Conservation (phyloP, 805 yeast species). For the Wilhelminamyces savonicus region DNA sequence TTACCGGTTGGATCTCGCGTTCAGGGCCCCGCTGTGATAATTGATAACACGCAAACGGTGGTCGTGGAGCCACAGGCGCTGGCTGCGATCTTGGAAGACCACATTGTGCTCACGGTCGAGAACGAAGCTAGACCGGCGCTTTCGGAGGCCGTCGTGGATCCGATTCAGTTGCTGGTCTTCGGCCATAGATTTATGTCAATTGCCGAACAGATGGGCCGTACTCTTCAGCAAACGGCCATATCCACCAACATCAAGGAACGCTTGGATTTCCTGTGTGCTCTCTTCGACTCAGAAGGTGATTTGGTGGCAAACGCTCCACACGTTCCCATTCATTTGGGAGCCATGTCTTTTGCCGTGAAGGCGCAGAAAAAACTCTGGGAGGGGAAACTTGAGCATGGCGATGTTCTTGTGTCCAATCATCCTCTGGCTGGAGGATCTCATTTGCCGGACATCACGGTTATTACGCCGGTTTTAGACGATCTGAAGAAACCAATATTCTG, state of each 20-base stretch:
- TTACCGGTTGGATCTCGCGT: slow-evolving; percentile 16
- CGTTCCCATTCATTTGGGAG: slow-evolving; percentile 41
- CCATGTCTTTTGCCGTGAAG: slow-evolving; percentile 42
- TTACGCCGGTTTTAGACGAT: slow-evolving; percentile 73
- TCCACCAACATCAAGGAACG: slow-evolving; percentile 41
- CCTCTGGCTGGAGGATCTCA: slow-evolving; percentile 40
- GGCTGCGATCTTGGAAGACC: background rate
- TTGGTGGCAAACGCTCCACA: slow-evolving; percentile 43
- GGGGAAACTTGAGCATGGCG: slow-evolving; percentile 34
- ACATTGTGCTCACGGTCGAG: slow-evolving; percentile 6
- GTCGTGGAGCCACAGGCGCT: slow-evolving; percentile 8
- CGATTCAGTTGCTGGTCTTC: slow-evolving; percentile 34
- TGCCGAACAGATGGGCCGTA: slow-evolving; percentile 37
- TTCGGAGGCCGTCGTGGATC: slow-evolving; percentile 23
- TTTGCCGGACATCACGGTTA: slow-evolving; percentile 66
- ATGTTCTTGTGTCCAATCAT: slow-evolving; percentile 38
- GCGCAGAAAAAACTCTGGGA: slow-evolving; percentile 35
- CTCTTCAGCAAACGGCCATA: slow-evolving; percentile 39
- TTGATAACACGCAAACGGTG: slow-evolving; percentile 25
- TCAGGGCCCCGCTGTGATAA: slow-evolving; percentile 26
- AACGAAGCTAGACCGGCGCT: slow-evolving; percentile 16
- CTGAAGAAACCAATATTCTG: slow-evolving; percentile 60
- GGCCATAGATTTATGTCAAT: slow-evolving; percentile 31
- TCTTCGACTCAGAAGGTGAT: slow-evolving; percentile 36
- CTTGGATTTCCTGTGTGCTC: slow-evolving; percentile 40